These are phyloP conservation scores for Mollisia scopiformis DNA, from an alignment of 2,329 filamentous ascomycete species.

Conservation along the genomic window DNA sequence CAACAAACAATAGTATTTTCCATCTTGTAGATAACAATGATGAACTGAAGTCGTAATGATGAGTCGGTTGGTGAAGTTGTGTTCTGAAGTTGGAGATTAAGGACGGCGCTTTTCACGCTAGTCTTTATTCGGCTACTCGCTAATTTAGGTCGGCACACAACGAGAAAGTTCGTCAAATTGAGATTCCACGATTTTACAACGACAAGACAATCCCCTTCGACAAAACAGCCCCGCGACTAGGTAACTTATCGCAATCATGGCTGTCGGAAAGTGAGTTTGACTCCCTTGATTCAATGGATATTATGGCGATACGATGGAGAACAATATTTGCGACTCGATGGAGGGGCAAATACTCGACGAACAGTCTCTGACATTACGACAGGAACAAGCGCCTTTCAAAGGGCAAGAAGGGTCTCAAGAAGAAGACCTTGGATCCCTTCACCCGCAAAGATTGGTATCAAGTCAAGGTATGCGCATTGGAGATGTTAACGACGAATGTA, in stretches of 20 bases:
- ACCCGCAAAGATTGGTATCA: slow-evolving; percentile 99
- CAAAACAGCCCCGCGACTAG: slow-evolving; percentile 34
- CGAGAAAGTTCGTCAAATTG: too few species aligned
- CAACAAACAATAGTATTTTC: background rate
- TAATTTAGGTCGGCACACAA: too few species aligned
- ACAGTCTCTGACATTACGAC: slow-evolving; percentile 34
- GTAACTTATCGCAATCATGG: slow-evolving; percentile 68
- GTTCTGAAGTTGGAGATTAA: background rate
- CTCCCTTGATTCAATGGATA: slow-evolving; percentile 11
- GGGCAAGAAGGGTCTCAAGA: slow-evolving; percentile 99
- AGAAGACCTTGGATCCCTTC: slow-evolving; percentile 98
- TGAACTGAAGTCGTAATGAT: background rate
- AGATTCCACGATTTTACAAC: slow-evolving; percentile 12
- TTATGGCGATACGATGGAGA: slow-evolving; percentile 4
- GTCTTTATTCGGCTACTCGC: background rate
- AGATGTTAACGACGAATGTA: background rate
- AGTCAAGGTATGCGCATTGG: slow-evolving; percentile 72
- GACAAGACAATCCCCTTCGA: slow-evolving; percentile 7
- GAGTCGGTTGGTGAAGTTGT: background rate
- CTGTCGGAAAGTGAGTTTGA: slow-evolving; percentile 75
- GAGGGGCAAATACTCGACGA: slow-evolving; percentile 25
- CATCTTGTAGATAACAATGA: background rate
- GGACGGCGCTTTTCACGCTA: slow-evolving; percentile 7
- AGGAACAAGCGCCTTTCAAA: slow-evolving; percentile 99
- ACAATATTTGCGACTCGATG: slow-evolving; percentile 8